Conservation (phyloP, 371 early-diverging fungal genomes). For the Mortierella sp. region DNA sequence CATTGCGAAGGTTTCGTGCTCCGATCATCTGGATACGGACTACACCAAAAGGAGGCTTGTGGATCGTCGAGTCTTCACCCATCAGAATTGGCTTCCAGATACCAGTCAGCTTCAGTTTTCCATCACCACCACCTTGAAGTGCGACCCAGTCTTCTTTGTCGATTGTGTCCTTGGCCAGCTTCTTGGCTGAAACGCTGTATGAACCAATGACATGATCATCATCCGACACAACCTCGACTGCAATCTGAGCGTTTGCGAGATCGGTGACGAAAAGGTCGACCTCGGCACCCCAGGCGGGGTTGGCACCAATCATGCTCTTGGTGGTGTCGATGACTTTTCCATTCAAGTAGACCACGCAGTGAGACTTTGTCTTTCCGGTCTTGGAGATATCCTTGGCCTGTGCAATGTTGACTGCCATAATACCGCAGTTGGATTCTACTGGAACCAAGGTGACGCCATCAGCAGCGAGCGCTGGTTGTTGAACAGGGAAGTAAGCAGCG, state of each 20-base stretch:
- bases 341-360: constrained; percentile 35
- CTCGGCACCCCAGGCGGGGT: constrained; percentile 42
- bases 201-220: constrained; percentile 28
- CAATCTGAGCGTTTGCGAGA: constrained; percentile 29
- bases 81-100: constrained; percentile 69
- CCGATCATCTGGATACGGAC: constrained; percentile 79
- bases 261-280: constrained; percentile 45
- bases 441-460: constrained; percentile 35
- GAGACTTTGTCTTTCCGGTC: constrained; percentile 35
- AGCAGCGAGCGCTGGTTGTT: constrained; percentile 28
- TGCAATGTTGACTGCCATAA: constrained; percentile 44
- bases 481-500: constrained; percentile 49
- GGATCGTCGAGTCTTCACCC: constrained; percentile 58
- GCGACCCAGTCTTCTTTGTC: constrained; percentile 63
- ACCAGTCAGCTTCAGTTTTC: constrained; percentile 59
- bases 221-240: constrained; percentile 32
- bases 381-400: constrained; percentile 54
- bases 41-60: constrained; percentile 80
- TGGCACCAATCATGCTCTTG: constrained; percentile 36
- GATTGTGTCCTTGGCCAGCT: constrained; percentile 39
- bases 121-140: constrained; percentile 51
- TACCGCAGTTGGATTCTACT: constrained; percentile 50
- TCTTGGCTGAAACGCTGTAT: constrained; percentile 22
- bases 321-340: constrained; percentile 25
- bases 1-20: constrained; percentile 61